Base-by-base conservation (phyloP, 2,329 filamentous ascomycete genomes). In the Leptographium flavum region DNA sequence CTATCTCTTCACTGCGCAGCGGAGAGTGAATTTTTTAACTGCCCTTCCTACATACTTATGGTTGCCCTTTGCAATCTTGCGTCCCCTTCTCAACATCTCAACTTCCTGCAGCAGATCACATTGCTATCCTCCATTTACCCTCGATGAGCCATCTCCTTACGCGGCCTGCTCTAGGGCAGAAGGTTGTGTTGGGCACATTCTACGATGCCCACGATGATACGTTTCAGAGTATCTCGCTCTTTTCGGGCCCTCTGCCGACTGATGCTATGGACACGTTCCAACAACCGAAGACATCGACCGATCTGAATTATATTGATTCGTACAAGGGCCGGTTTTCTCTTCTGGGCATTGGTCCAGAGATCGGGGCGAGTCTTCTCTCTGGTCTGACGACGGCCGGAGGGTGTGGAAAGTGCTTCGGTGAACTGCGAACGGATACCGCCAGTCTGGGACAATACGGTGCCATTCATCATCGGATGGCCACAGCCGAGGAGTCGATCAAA, bases 151-250 rank as follows among this genome's bases (percentile, higher is more conserved):
- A 32, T 15, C 21, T 4, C 15, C 8, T 48, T 1, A 21, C 40
- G 17, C 39, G 47, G 19, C 47, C 47, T 21, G 47, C 47, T 27
- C 17, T 48, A 11, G 47, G 47, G 36, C 47, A 48, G 14, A 48
- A 44, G 22, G 40, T 35, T 10, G 25, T 19, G 10, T 31, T 48
- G 9, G 47, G 47, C 5, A 43, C 43, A 3, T 30, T 49, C 28
- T 49, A 49, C 41, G 32, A 49, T 42, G 47, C 47, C 31, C 33
- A 45, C 15, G 45, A 19, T 30, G 47, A 49, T 42, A 46, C 41
- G 8, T 49, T 49, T 13, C 32, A 33, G 15, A 14, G 38, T n/a
- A 14, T 25, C n/a, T 46, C 41, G 15, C 28, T 42, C n/a, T 44
- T 49, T 22, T 42, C 40, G 19, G 17, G 31, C 3, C 17, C 9